Percentiles rank a stretch among this genome's conserved stretches.
phyloP scores from a whole-genome alignment of 495 filamentous ascomycete genomes.

The Xylaria cubensis region DNA sequence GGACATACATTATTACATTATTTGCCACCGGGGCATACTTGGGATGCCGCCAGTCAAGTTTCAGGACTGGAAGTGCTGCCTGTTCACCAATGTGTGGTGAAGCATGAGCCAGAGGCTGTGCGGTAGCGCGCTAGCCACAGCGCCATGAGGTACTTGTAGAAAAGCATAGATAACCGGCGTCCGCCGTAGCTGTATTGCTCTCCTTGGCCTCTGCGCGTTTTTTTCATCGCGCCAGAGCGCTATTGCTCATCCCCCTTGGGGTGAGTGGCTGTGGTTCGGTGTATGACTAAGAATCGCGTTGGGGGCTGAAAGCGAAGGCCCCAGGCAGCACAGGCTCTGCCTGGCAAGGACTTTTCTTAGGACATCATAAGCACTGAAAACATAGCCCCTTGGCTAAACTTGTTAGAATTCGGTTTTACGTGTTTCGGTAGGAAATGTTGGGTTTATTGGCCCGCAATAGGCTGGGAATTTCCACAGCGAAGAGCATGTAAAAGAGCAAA shows the following conservation, averaged over 20 bases:
- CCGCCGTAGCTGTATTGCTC: background rate
- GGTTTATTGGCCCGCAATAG: conserved; percentile 7
- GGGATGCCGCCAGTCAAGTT: background rate
- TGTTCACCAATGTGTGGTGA: background rate
- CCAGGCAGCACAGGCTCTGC: conserved; percentile 6
- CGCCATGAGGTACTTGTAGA: background rate
- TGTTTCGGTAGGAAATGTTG: background rate
- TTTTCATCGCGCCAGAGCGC: background rate
- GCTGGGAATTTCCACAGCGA: background rate
- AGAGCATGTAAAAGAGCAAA: background rate
- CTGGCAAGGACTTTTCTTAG: background rate
- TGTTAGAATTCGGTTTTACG: background rate
- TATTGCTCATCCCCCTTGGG: background rate
- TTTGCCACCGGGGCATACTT: conserved; percentile 13
- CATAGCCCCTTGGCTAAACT: background rate
- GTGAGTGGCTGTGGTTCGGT: conserved; percentile 17
- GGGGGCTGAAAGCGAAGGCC: background rate
- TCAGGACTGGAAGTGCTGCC: conserved; percentile 2
- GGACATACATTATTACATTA: background rate
- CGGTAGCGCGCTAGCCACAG: background rate
- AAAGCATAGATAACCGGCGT: background rate
- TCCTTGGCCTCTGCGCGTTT: background rate
- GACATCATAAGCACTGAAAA: background rate
- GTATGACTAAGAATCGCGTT: background rate
- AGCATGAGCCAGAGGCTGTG: background rate